Base-by-base conservation (phyloP, 768 basidiomycete species). In the Lyophyllum decastes region DNA sequence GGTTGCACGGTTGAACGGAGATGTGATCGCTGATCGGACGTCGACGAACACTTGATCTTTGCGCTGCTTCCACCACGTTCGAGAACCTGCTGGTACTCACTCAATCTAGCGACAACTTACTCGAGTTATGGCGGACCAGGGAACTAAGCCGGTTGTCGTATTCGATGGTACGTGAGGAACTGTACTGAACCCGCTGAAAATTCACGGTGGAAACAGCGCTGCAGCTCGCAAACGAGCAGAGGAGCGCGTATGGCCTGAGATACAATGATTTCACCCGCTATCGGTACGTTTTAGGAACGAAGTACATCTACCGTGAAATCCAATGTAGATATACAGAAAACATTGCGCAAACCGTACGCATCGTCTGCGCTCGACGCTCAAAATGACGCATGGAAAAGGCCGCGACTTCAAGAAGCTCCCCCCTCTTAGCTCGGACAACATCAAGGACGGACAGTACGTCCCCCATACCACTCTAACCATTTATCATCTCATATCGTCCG, bases 281-380 rank as follows among this genome's bases (percentile, higher is more conserved):
- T 75, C 81, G 89, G 92, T 92, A 54, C 49, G 79, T 12, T n/a
- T 46, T 7, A 22, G 35, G 22, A 10, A 41, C 46, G 34, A 54
- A 25, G 22, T 55, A 7, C 2, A 26, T 22, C 30, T 22, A 25
- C 21, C 19, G 16, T n/a, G 6, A 1, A 16, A 22, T 21, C 30
- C 55, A n/a, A 47, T 2, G 24, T 35, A 1, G 24, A 14, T 11
- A 30, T 17, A 35, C 72, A 93, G 95, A 64, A 94, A 94, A 64
- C 95, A 98, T 66, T 96, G 94, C 69, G 86, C 90, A 6, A 94
- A 94, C 70, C 86, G 92, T 66, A 90, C 95, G 0, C 94, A 95
- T 73, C 87, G 92, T 49, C 78, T 97, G 40, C 86, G 95, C 61
- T 92, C 91, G 26, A 80, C 86, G 1, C 82, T 95, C 49, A 94